Conservation (phyloP, 2,329 filamentous ascomycete genomes). For the Magnaporthiopsis incrustans region DNA sequence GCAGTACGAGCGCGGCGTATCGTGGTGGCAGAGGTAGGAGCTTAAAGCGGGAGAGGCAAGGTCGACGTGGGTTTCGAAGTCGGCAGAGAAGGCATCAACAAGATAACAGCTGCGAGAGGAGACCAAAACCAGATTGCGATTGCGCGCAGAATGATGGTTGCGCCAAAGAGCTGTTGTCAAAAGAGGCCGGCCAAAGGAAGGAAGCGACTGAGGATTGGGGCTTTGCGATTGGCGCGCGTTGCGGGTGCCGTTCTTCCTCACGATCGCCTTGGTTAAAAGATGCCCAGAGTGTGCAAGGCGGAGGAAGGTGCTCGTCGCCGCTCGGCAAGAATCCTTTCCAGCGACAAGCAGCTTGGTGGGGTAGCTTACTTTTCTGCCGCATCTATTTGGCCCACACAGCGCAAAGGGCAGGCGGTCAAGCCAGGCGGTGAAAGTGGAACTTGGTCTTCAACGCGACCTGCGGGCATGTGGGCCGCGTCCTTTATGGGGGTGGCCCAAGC, state of each 20-base stretch:
- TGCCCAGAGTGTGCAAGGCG: neutral
- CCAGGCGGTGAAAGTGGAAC: neutral
- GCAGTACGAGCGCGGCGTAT: neutral
- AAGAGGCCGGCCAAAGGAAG: neutral
- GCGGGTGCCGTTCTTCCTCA: neutral
- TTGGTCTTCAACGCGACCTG: neutral
- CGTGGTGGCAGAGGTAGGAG: neutral
- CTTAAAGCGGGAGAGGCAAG: neutral
- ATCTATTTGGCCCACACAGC: neutral
- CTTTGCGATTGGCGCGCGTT: neutral
- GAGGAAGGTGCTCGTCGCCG: neutral
- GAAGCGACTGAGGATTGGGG: neutral
- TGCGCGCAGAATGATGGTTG: neutral
- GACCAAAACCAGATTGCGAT: neutral
- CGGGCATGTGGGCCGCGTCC: neutral
- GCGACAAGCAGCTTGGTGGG: neutral
- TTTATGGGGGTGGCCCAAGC: neutral
- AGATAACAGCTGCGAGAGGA: neutral
- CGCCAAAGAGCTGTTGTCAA: neutral
- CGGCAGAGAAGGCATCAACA: neutral
- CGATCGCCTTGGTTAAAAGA: no score
- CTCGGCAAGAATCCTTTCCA: neutral
- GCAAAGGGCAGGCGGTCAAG: neutral
- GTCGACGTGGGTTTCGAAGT: neutral
- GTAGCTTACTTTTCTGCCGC: neutral